Conservation (phyloP, 306 rosid species). For the Cercis canadensis region DNA sequence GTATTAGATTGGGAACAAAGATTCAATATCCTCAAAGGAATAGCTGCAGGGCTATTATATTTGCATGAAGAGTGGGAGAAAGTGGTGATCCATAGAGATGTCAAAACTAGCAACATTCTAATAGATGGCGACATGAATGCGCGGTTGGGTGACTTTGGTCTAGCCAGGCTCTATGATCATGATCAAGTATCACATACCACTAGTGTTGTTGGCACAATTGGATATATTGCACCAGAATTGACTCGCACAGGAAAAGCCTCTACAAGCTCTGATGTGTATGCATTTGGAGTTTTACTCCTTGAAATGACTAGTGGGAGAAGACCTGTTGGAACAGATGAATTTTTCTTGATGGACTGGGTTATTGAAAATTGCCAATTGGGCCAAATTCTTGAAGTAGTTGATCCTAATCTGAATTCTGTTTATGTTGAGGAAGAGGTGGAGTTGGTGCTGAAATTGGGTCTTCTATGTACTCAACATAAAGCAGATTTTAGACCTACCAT, state of each 20-base stretch:
- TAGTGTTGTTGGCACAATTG: conserved; percentile 77
- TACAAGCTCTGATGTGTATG: conserved; percentile 63
- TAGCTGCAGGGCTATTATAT: conserved; percentile 70
- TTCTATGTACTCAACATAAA: conserved; percentile 55
- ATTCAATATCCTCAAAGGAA: conserved; percentile 62
- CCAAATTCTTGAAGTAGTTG: conserved; percentile 47
- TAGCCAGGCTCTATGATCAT: conserved; percentile 71
- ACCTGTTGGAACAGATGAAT: conserved; percentile 47
- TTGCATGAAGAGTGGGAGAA: conserved; percentile 83
- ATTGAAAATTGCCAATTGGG: conserved; percentile 44
- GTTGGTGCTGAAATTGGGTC: conserved; percentile 67
- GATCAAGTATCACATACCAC: conserved; percentile 69
- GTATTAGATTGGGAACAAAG: conserved; percentile 61
- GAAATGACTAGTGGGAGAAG: conserved; percentile 67
- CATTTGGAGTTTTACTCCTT: conserved; percentile 69
- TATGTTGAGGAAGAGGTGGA: conserved; percentile 55
- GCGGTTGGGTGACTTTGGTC: conserved; percentile 75
- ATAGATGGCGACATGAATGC: conserved; percentile 61
- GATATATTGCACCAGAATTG: conserved; percentile 77
- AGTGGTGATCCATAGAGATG: conserved; percentile 75
- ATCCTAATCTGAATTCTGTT: conserved; percentile 49
- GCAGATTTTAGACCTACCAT: conserved; percentile 67
- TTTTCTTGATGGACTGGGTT: conserved; percentile 69
- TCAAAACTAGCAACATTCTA: conserved; percentile 66
- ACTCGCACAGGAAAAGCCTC: conserved; percentile 67